A percentile compares a stretch with the other conserved stretches of the same genome.
These are phyloP conservation scores for Leccinum disarticulatum DNA, from an alignment of 768 basidiomycete genomes.

Conservation along the genomic window DNA sequence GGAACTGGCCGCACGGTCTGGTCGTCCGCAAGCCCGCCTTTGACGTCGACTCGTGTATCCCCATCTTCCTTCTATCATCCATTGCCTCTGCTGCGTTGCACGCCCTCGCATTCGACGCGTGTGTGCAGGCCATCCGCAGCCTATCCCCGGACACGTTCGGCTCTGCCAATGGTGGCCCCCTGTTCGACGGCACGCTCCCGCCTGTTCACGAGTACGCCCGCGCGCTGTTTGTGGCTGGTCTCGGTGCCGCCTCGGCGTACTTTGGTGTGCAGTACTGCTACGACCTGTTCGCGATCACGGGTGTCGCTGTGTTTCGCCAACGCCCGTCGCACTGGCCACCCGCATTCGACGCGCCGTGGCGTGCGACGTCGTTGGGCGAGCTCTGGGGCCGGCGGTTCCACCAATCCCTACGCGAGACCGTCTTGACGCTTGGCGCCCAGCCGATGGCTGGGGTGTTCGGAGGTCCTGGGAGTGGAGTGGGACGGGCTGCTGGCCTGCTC, in stretches of 20 bases:
- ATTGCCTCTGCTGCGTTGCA: not conserved
- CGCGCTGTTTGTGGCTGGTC: constrained; percentile 42
- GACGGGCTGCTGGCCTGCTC: constrained; percentile 45
- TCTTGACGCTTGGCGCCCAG: constrained; percentile 48
- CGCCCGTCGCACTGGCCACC: constrained; percentile 60
- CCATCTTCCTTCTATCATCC: constrained; percentile 12
- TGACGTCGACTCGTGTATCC: constrained; percentile 10
- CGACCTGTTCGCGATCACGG: constrained; percentile 41
- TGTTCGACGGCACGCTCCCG: constrained; percentile 36
- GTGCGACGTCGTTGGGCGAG: constrained; percentile 53
- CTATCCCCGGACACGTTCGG: constrained; percentile 43
- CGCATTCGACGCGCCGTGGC: constrained; percentile 57
- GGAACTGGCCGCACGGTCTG: constrained; percentile 27
- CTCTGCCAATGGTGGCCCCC: constrained; percentile 31
- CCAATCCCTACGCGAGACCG: constrained; percentile 57
- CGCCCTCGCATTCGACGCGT: constrained; percentile 17
- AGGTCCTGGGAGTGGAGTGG: not conserved
- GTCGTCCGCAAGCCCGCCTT: constrained; percentile 13
- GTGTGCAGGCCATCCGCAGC: constrained; percentile 12
- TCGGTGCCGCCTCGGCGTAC: constrained; percentile 46
- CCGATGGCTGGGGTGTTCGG: constrained; percentile 48
- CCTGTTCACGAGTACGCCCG: constrained; percentile 34
- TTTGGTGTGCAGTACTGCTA: constrained; percentile 44
- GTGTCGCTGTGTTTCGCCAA: constrained; percentile 47
- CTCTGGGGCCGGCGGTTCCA: constrained; percentile 71